Evolutionary conservation across 306 rosid genomes (phyloP), one percentile per base, ranked within the genome.

Genomic region (Mucuna pruriens): DNA sequence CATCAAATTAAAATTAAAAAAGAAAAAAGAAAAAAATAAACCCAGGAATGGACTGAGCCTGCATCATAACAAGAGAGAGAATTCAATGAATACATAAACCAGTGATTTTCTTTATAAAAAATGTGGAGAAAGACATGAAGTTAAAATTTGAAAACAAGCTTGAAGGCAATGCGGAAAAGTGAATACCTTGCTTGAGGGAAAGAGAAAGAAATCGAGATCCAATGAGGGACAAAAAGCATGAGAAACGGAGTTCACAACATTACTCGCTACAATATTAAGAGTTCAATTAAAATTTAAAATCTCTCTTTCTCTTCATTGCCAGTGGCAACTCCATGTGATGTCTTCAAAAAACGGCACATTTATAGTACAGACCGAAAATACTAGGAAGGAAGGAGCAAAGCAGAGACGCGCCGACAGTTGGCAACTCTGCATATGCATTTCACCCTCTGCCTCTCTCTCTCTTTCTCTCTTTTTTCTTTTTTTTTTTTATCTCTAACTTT

Each of bases 141-240:
- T 31, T 62, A 0, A 26, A 66, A n/a, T 36, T 57, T 63, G 60
- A 26, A 51, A 65, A 78, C 33, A 54, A 76, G 80, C 36, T 77
- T 77, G 62, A 62, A 68, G 1, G 48, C 71, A 76, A 39, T 38
- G 65, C 10, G 54, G n/a, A 61, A 48, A 73, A 71, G 84, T 9
- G 33, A 71, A 65, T 81, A 84, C 86, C 94, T 90, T 86, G 73
- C 51, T 69, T 71, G 64, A 74, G 61, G 26, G 79, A 76, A 85
- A 85, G 67, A 55, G 88, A 88, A 83, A 81, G 78, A 86, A 90
- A 22, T 76, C 94, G 82, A 88, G 97, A 93, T 93, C 96, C 94
- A 82, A 93, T 82, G 45, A 46, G 45, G 78, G 78, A 89, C 87
- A 76, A 55, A 63, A 78, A 72, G 74, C 83, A 65, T 38, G 25